Conservation (phyloP, 1,284 basidiomycete species). For the Phylloboletellus chloephorus region DNA sequence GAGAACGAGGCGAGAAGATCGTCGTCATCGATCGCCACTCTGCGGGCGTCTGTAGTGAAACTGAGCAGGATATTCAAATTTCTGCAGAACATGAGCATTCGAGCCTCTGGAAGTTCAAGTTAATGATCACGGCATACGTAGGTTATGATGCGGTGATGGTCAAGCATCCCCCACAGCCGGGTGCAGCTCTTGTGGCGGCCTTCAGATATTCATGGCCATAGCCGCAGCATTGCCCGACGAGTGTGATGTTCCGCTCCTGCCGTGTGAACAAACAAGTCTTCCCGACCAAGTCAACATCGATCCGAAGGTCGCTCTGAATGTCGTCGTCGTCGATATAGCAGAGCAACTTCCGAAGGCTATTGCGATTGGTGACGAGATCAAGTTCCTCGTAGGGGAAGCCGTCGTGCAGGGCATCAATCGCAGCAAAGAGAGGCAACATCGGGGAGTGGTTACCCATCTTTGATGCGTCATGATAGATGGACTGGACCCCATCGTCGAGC, state of each 20-base stretch:
- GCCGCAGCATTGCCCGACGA: slow-evolving; percentile 17
- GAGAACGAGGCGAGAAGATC: slow-evolving; percentile 27
- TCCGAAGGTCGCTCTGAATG: slow-evolving; percentile 29
- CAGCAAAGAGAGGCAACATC: slow-evolving; percentile 32
- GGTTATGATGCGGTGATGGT: slow-evolving; percentile 35
- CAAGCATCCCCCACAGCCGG: slow-evolving; percentile 31
- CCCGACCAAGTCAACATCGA: slow-evolving; percentile 32
- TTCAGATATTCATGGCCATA: slow-evolving; percentile 34
- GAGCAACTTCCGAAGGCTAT: slow-evolving; percentile 35
- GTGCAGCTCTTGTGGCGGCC: slow-evolving; percentile 25
- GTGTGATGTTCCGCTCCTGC: slow-evolving; percentile 17
- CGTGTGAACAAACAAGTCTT: slow-evolving; percentile 32
- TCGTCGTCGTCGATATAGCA: slow-evolving; percentile 22
- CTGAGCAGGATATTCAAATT: slow-evolving; percentile 33
- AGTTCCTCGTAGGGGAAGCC: slow-evolving; percentile 27
- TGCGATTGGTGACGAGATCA: slow-evolving; percentile 35
- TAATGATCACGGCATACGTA: slow-evolving; percentile 30
- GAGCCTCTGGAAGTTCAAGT: not conserved
- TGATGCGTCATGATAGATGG: slow-evolving; percentile 31
- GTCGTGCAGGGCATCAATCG: slow-evolving; percentile 31
- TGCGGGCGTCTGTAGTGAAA: slow-evolving; percentile 33
- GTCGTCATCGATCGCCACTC: slow-evolving; percentile 15
- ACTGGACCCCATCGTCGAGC: slow-evolving; percentile 25
- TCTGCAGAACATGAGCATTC: slow-evolving; percentile 13
- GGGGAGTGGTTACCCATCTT: slow-evolving; percentile 32